Conservation (phyloP, 371 early-diverging fungal species). For the Lichtheimia corymbifera region DNA sequence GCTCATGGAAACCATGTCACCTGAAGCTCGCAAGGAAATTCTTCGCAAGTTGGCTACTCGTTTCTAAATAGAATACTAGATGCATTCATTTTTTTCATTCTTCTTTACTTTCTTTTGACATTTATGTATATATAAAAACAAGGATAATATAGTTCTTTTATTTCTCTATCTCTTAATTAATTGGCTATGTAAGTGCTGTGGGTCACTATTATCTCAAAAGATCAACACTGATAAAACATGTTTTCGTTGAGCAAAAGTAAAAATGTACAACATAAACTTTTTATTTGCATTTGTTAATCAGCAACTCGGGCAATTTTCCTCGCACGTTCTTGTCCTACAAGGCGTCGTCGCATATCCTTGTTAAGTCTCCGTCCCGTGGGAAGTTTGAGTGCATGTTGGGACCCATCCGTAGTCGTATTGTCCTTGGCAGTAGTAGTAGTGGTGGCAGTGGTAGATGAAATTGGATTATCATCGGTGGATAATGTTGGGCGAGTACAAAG, state of each 20-base stretch:
- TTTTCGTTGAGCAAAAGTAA: too few relatives aligned
- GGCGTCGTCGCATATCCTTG: conserved; percentile 20
- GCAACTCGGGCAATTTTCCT: conserved; percentile 19
- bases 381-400: not conserved
- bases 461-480: not conserved
- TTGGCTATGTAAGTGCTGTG: not conserved
- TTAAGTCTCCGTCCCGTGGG: conserved; percentile 14
- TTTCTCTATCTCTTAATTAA: not conserved
- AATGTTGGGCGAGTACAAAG: not conserved
- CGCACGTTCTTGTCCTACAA: conserved; percentile 20
- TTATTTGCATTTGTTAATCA: conserved; percentile 4
- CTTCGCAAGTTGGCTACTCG: conserved; percentile 39
- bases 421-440: not conserved
- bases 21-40: conserved; percentile 42
- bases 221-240: too few relatives aligned
- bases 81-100: not conserved
- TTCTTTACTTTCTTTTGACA: not conserved
- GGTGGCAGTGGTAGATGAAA: not conserved
- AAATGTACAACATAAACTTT: not conserved
- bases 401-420: not conserved
- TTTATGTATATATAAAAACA: not conserved
- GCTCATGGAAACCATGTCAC: conserved; percentile 40
- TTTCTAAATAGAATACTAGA: conserved; percentile 22
- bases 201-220: too few relatives aligned
- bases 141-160: not conserved